Evolutionary conservation across 371 early-diverging fungal genomes (phyloP).

Genomic region (Amoeboaphelidium occidentale): DNA sequence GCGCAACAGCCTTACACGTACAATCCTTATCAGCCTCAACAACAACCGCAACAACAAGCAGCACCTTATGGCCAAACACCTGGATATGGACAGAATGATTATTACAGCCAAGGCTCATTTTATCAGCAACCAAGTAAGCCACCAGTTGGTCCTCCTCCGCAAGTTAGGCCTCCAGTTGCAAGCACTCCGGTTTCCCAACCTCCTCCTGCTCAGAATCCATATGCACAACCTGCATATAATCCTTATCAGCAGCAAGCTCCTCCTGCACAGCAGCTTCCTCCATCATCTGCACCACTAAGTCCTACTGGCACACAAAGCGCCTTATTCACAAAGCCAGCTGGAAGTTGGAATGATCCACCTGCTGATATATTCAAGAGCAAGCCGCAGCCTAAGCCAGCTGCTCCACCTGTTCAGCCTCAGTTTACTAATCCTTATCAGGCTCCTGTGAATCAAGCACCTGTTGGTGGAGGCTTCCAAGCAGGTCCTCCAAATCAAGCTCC

Average conservation of each 20-base stretch:
- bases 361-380: neutral
- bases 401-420: neutral
- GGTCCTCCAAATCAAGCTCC: too few species aligned
- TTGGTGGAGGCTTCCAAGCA: too few species aligned
- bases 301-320: neutral
- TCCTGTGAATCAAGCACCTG: neutral
- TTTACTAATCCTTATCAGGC: neutral
- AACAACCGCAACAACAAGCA: neutral
- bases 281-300: neutral
- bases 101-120: neutral
- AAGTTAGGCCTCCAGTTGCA: too few species aligned
- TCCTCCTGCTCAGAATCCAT: neutral
- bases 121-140: neutral
- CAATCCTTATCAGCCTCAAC: neutral
- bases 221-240: neutral
- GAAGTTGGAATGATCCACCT: neutral
- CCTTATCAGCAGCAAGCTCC: neutral
- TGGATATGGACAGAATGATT: neutral
- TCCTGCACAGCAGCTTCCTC: neutral
- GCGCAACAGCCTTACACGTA: neutral
- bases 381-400: neutral
- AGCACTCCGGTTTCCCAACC: too few species aligned
- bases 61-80: neutral
- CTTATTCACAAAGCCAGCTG: neutral
- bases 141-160: neutral